Evolutionary conservation across 352 stramenopile genomes (phyloP).

Genomic region (Labyrinthula sp.): DNA sequence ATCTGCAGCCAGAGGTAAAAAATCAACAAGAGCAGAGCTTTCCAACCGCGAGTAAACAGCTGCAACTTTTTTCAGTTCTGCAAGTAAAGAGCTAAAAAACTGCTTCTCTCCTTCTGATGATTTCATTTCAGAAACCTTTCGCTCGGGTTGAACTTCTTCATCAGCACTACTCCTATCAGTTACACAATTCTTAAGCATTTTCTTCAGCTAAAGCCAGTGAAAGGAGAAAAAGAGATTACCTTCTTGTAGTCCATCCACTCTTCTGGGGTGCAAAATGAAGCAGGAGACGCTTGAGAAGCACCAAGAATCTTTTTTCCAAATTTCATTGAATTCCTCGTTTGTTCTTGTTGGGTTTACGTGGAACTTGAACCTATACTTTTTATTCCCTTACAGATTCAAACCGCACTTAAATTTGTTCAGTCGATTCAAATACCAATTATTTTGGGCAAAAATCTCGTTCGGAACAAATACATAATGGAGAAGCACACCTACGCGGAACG

Average conservation of each 20-base stretch:
- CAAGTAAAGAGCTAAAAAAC: conserved; percentile 16
- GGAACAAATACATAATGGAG: too few relatives aligned
- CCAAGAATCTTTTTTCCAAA: conserved; percentile 28
- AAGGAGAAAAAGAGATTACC: too few relatives aligned
- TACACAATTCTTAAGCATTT: conserved; percentile 26
- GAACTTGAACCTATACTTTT: too few relatives aligned
- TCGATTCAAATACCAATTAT: too few relatives aligned
- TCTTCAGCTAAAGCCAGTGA: too few relatives aligned
- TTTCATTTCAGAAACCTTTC: conserved; percentile 5
- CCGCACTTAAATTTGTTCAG: too few relatives aligned
- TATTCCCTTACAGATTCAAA: too few relatives aligned
- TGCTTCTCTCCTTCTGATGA: conserved; percentile 18
- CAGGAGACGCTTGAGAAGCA: conserved; percentile 7
- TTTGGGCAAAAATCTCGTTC: too few relatives aligned
- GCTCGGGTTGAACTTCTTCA: conserved; percentile 1
- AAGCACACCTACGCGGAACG: too few relatives aligned
- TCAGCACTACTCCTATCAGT: neutral
- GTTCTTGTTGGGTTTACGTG: too few relatives aligned
- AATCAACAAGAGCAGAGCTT: conserved; percentile 6
- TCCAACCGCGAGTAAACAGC: conserved; percentile 16
- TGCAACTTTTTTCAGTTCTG: conserved; percentile 13
- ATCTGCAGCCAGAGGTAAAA: conserved; percentile 4
- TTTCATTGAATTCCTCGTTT: too few relatives aligned
- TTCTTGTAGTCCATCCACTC: conserved; percentile 27
- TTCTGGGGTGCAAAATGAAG: conserved; percentile 10